A percentile compares a stretch with the other conserved stretches of the same genome.
phyloP scores from a whole-genome alignment of 2,329 filamentous ascomycete genomes.

The Calonectria crousiana region DNA sequence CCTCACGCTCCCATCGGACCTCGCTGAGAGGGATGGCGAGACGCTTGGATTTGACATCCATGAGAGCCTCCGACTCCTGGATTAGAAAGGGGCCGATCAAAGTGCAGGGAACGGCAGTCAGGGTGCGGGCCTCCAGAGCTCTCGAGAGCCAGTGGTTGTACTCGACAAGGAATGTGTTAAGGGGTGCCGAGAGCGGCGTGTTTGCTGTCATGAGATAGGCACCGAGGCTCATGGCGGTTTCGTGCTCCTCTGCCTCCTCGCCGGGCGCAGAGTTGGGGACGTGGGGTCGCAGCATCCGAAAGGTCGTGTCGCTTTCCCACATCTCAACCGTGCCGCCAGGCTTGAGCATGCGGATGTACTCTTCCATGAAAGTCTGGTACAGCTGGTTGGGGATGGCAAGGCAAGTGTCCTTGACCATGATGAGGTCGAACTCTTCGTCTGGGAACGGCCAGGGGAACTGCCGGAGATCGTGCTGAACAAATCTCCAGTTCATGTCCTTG shows the following conservation, averaged over 20 bases:
- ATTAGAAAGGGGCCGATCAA: conserved; percentile 80
- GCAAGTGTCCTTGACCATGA: conserved; percentile 88
- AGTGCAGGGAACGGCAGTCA: conserved; percentile 83
- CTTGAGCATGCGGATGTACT: conserved; percentile 81
- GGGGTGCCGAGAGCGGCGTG: conserved; percentile 82
- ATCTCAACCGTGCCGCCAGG: conserved; percentile 86
- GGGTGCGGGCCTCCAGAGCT: conserved; percentile 77
- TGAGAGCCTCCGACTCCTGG: conserved; percentile 81
- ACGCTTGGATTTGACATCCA: conserved; percentile 78
- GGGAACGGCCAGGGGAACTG: conserved; percentile 81
- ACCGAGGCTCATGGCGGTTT: conserved; percentile 76
- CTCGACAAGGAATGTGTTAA: conserved; percentile 85
- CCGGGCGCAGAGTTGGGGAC: conserved; percentile 63
- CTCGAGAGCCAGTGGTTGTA: conserved; percentile 87
- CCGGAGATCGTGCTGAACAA: conserved; percentile 88
- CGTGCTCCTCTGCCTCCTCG: conserved; percentile 65
- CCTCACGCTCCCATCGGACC: conserved; percentile 87
- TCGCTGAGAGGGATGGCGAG: conserved; percentile 90
- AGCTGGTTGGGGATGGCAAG: conserved; percentile 72
- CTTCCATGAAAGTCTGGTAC: conserved; percentile 71
- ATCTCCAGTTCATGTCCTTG: conserved; percentile 87
- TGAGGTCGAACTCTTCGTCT: conserved; percentile 84
- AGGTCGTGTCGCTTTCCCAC: conserved; percentile 89
- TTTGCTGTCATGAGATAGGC: conserved; percentile 87
- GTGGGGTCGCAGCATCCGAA: conserved; percentile 86